Percentiles rank a stretch among this genome's conserved stretches.
phyloP scores from a whole-genome alignment of 2,329 filamentous ascomycete species.

The Cytospora piceicola region DNA sequence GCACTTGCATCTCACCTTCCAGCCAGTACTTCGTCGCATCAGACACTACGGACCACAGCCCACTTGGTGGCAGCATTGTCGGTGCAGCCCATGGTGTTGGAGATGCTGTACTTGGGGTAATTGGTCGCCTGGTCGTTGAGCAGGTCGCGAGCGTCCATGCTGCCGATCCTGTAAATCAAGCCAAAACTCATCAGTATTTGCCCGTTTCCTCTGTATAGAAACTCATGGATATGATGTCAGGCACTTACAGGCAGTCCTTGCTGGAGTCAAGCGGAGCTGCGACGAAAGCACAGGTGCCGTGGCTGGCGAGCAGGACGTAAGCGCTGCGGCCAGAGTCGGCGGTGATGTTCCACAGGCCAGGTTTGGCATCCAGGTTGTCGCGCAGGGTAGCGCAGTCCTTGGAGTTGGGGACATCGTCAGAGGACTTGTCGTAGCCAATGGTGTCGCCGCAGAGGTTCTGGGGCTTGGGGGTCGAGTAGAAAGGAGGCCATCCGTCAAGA shows the following conservation, averaged over 20 bases:
- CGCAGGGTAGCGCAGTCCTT: neutral
- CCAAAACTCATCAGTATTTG: neutral
- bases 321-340: neutral
- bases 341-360: conserved; percentile 2
- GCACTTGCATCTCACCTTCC: too few relatives aligned
- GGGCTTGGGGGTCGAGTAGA: neutral
- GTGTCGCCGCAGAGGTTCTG: neutral
- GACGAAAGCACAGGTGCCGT: neutral
- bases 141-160: neutral
- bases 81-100: neutral
- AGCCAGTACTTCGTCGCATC: too few relatives aligned
- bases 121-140: neutral
- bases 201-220: too few relatives aligned
- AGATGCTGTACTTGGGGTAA: neutral
- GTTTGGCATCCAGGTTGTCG: neutral
- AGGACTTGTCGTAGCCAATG: neutral
- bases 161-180: neutral
- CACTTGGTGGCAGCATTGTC: neutral
- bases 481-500: neutral
- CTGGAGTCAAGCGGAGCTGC: neutral
- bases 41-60: neutral
- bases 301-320: neutral
- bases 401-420: neutral
- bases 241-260: neutral
- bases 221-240: neutral